Base-by-base conservation (phyloP, 2,329 filamentous ascomycete genomes). In the Penicillium sp. region DNA sequence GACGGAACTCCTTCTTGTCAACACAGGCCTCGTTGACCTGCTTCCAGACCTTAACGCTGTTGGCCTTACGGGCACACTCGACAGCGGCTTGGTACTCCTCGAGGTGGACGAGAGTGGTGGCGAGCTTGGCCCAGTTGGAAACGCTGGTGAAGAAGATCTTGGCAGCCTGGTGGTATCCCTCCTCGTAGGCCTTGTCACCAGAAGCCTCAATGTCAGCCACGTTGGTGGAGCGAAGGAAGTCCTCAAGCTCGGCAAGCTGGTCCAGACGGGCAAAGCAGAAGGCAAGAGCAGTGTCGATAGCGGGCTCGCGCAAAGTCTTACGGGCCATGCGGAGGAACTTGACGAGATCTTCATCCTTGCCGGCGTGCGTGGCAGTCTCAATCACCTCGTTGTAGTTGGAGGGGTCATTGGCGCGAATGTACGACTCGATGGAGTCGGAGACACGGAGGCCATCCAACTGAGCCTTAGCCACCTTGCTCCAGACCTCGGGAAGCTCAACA, bases 61-160 rank as follows among this genome's bases (percentile, higher is more conserved):
- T 99, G 70, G 95, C 95, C 82, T 99, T 98, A 76, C 95, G 91
- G 28, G 96, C 95, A 72, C 92, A 97, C 76, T 99, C 95, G 43
- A 99, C 95, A 48, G 95, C 95, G 69, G 92, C 92, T 79, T 99
- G 96, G 82, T 99, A 98, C 69, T 99, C 95, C 66, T 89, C 90
- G 6, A 99, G 87, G 76, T 98, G 92, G n/a, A 99, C 95, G 61
- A 98, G 86, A 11, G 95, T 99, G 11, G 95, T 98, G 14, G 95
- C 93, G 70, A 99, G 88, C 83, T 99, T 99, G 57, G 94, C 94
- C 95, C 95, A 99, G 85, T 99, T 99, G 56, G 95, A 99, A 75
- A 99, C 96, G 81, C 91, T 98, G 57, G 88, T 92, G 82, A 88
- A 99, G 85, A 98, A 99, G 73, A 99, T 98, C 86, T 99, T 99